Evolutionary conservation across 139 green algal genomes (phyloP), one percentile per base, ranked within the genome.

Genomic region (Tetradesmus obliquus): DNA sequence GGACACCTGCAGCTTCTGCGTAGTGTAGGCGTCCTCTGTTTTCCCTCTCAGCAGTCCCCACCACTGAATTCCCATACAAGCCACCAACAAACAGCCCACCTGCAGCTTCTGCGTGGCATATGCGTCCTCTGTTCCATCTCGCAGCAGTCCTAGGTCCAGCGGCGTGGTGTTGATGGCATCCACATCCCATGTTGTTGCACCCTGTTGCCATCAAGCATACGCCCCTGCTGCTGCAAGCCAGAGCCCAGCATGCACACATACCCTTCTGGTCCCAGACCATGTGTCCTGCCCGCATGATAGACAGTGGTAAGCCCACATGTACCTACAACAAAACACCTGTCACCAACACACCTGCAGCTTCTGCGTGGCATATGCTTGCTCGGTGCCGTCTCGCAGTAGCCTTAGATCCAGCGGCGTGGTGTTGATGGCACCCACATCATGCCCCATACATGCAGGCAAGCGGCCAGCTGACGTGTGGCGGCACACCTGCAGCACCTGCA

Each of bases 121-220:
- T 51, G 85, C 76, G 88, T 98, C 94, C 90, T 97, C 95, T 22
- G 94, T 53, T 76, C 20, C 74, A 55, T 87, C 79, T 89, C 94
- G 93, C 9, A 95, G 84, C 76, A 95, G 81, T 15, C 86, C 90
- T 58, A 95, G 90, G 54, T 91, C 82, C 1, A 95, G 72, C 12
- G 91, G 69, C n/a, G 66, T 62, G 12, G 84, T 32, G 82, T 94
- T 95, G 5, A 90, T 93, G n/a, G 81, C 60, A 4, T 60, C 74
- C 55, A 91, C 81, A 60, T 88, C 81, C 32, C 32, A 45, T 45
- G 32, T 45, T 45, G 32, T 45, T 45, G 32, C 32, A 45, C 32
- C 32, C 32, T 45, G 32, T 45, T 45, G 32, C 32, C 32, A 45
- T 45, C 32, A 45, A 45, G 32, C 32, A 45, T 45, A 45, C 32